phyloP scores from a whole-genome alignment of 2,329 filamentous ascomycete species.

The Hypoxylon sp. region DNA sequence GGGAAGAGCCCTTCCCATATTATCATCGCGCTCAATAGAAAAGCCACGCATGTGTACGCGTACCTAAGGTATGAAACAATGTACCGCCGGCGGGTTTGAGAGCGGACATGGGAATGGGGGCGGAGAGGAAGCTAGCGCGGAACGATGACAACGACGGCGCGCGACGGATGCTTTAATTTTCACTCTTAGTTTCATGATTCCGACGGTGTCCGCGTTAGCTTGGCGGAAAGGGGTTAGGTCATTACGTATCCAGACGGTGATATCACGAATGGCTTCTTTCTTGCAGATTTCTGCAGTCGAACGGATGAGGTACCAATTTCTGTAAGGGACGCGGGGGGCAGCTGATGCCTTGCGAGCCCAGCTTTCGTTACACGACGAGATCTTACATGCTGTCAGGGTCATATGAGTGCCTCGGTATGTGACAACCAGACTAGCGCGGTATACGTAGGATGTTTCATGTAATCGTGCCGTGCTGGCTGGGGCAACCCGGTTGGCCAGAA shows the following conservation, averaged over 20 bases:
- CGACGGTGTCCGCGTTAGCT: neutral
- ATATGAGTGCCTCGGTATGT: conserved; percentile 1
- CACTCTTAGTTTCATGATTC: conserved; percentile 19
- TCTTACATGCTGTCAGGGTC: conserved; percentile 9
- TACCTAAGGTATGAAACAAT: neutral
- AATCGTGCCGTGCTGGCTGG: conserved; percentile 14
- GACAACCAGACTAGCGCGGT: neutral
- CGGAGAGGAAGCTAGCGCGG: conserved; percentile 31
- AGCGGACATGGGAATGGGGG: conserved; percentile 26
- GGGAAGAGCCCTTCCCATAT: neutral
- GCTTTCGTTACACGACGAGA: conserved; percentile 1
- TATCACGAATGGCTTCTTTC: conserved; percentile 10
- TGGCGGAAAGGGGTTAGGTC: conserved; percentile 12
- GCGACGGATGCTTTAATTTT: conserved; percentile 17
- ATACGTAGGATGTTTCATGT: conserved; percentile 14
- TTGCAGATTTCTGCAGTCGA: neutral
- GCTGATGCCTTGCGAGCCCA: conserved; percentile 2
- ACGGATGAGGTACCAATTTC: neutral
- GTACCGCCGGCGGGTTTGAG: conserved; percentile 11
- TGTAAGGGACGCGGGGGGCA: conserved; percentile 14
- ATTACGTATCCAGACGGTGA: conserved; percentile 18
- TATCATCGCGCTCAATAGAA: neutral
- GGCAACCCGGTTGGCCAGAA: conserved; percentile 13
- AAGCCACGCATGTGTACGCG: conserved; percentile 7
- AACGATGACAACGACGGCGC: conserved; percentile 30